Percentiles rank a stretch among this genome's conserved stretches.
These are phyloP conservation scores for Termitomyces sp. DNA, from an alignment of 768 basidiomycete genomes.

Conservation along the genomic window DNA sequence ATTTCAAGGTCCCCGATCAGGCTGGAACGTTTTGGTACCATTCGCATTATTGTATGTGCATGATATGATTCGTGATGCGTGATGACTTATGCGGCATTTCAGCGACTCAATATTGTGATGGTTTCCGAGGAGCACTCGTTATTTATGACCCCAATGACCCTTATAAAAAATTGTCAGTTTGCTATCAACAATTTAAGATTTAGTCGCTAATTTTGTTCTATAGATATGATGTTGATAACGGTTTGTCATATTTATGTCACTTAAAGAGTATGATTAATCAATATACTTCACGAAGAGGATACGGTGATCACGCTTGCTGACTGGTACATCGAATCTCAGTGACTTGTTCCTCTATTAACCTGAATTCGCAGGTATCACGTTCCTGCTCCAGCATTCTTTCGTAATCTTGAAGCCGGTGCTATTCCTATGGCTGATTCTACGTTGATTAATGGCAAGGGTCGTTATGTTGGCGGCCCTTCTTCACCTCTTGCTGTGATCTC, in stretches of 20 bases:
- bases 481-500: conserved; percentile 37
- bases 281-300: conserved; percentile 13
- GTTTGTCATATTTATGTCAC: conserved; percentile 6
- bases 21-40: conserved; percentile 5
- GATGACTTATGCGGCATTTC: not conserved
- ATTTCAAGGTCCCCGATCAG: not conserved
- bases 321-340: conserved; percentile 25
- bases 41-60: conserved; percentile 2
- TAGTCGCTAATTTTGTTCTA: conserved; percentile 1
- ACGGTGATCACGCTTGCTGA: conserved; percentile 47
- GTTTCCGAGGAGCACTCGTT: conserved; percentile 8
- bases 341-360: not conserved
- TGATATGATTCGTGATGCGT: not conserved
- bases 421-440: conserved; percentile 28
- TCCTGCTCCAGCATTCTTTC: not conserved
- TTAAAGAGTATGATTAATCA: not conserved
- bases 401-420: conserved; percentile 14
- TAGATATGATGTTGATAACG: conserved; percentile 29
- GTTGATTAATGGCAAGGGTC: conserved; percentile 49
- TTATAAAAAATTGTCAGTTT: not conserved
- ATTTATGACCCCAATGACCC: conserved; percentile 31
- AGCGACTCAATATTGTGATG: conserved; percentile 11
- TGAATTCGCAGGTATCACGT: conserved; percentile 28
- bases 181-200: not conserved
- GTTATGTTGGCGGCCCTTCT: conserved; percentile 35